Evolutionary conservation across 2,329 filamentous ascomycete species (phyloP).

Genomic region (Diaporthe sp.): DNA sequence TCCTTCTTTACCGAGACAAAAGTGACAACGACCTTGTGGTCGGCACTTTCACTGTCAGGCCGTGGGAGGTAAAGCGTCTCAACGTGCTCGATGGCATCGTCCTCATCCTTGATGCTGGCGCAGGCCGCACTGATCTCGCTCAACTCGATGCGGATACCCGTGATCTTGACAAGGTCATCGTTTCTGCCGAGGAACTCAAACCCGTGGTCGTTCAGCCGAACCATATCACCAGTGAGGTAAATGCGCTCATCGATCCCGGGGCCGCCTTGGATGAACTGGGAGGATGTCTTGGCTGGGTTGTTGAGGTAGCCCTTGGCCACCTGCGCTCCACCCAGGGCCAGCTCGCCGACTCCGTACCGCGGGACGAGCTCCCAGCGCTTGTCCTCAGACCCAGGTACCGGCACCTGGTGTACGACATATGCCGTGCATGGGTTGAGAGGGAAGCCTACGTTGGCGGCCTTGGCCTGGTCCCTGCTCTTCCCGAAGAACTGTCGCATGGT

Average conservation of each 20-base stretch:
- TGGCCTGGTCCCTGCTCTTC: conserved; percentile 44
- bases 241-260: conserved; percentile 29
- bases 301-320: conserved; percentile 42
- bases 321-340: conserved; percentile 40
- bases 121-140: conserved; percentile 48
- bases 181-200: conserved; percentile 44
- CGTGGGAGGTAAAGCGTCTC: conserved; percentile 52
- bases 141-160: conserved; percentile 41
- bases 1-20: conserved; percentile 48
- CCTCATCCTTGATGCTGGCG: conserved; percentile 49
- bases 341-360: conserved; percentile 35
- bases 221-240: conserved; percentile 45
- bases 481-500: conserved; percentile 43
- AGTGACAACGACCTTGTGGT: conserved; percentile 52
- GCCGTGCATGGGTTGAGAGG: conserved; percentile 28
- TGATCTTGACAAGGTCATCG: conserved; percentile 42
- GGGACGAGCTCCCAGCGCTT: conserved; percentile 31
- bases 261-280: conserved; percentile 40
- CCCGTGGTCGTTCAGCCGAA: conserved; percentile 37
- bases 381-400: conserved; percentile 7
- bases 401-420: conserved; percentile 29
- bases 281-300: conserved; percentile 33
- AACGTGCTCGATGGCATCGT: conserved; percentile 51
- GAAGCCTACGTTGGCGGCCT: conserved; percentile 50
- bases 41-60: conserved; percentile 46